Evolutionary conservation across 441 rosid species (phyloP), one percentile per base, ranked within the genome.

Genomic region (Gossypium trilobum): DNA sequence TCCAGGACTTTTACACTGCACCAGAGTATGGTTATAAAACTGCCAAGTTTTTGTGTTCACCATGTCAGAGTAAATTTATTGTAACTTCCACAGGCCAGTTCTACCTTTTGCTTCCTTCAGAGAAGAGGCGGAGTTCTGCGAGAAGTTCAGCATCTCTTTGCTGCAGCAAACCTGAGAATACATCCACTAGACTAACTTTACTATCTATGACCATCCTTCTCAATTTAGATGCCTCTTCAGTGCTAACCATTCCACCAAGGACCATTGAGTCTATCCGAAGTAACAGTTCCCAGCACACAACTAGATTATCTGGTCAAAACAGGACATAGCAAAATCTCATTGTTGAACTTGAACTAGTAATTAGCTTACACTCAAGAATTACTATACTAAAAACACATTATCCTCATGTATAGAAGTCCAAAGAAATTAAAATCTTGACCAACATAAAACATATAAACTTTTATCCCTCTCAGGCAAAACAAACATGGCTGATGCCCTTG

Each of bases 241-340:
- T 54, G 70, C 76, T 74, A 77, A 86, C 79, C 75, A 86, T 73
- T 69, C 87, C 88, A 67, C 64, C 80, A 64, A 91, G 85, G 77
- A 89, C 89, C 93, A 91, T 82, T 10, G 95, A 82, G 71, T 91
- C 97, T 58, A 91, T 81, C 68, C 90, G 86, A 68, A 84, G 91
- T 75, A 91, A 86, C 77, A 91, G 82, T 81, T 87, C 86, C 86
- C 89, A 89, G 57, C 75, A 77, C 58, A 79, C 13, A 67, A 87
- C 80, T 46, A 75, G 81, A 67, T 79, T 82, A 76, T 87, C 93
- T 89, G 87, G 74, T 77, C 20, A 51, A 79, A 52, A 56, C 11
- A 63, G 60, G 52, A 67, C 19, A 73, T 29, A 10, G 29, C 13
- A 62, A 42, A 72, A 58, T 63, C 10, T 67, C 20, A 71, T 68